phyloP scores from a whole-genome alignment of 2,329 filamentous ascomycete genomes.

The Sclerotinia glacialis region DNA sequence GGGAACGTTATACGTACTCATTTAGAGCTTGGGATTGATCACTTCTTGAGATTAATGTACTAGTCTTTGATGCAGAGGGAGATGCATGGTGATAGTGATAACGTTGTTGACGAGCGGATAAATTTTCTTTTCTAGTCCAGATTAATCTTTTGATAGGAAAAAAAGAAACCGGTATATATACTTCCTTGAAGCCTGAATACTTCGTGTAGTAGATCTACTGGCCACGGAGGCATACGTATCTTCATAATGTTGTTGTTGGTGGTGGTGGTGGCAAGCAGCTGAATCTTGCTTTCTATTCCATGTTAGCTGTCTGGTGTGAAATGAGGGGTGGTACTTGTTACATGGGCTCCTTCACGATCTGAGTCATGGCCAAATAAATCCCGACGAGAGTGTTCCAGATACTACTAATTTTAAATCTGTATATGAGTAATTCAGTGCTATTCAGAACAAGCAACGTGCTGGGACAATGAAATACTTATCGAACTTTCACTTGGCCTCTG shows the following conservation, averaged over 20 bases:
- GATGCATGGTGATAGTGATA: too few relatives aligned
- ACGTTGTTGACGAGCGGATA: too few relatives aligned
- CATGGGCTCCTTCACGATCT: background rate
- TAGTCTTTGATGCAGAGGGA: too few relatives aligned
- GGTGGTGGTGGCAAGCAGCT: background rate
- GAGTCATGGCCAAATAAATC: background rate
- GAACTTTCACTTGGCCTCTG: background rate
- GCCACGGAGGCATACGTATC: background rate
- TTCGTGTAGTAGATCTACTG: background rate
- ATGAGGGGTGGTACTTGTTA: background rate
- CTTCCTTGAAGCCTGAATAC: too few relatives aligned
- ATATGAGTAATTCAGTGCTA: fast-evolving
- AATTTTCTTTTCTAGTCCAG: too few relatives aligned
- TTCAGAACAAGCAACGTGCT: background rate
- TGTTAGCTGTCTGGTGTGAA: background rate
- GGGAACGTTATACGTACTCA: too few relatives aligned
- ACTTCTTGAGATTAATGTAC: too few relatives aligned
- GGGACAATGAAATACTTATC: background rate
- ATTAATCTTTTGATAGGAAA: too few relatives aligned
- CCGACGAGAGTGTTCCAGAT: background rate
- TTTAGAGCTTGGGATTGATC: background rate
- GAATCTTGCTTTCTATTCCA: background rate
- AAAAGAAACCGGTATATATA: too few relatives aligned
- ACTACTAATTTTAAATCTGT: fast-evolving
- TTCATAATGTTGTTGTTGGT: background rate